These are phyloP conservation scores for Skeletonema tropicum DNA, from an alignment of 108 stramenopile species.

Conservation along the genomic window DNA sequence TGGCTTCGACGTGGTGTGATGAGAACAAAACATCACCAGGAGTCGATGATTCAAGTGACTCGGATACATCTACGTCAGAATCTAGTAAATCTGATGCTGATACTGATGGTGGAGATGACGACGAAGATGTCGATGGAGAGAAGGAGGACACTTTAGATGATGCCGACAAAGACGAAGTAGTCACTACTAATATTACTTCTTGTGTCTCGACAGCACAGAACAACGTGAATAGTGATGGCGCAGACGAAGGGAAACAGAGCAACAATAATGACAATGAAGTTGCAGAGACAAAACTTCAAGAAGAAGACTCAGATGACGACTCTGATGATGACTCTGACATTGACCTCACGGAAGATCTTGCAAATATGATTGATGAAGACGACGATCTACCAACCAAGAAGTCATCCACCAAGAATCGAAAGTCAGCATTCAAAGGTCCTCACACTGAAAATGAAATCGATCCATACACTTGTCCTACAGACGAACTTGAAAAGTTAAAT, in stretches of 20 bases:
- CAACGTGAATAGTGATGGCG: background rate
- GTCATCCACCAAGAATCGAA: background rate
- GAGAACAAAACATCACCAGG: constrained; percentile 15
- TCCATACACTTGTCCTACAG: constrained; percentile 61
- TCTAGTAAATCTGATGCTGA: constrained; percentile 15
- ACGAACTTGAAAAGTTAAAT: constrained; percentile 56
- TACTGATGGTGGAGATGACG: constrained; percentile 12
- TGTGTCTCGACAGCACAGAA: background rate
- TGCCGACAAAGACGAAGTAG: constrained; percentile 1
- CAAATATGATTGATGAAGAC: constrained; percentile 53
- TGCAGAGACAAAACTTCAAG: background rate
- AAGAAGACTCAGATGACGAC: constrained; percentile 29
- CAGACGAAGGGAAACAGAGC: constrained; percentile 4
- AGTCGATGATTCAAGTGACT: background rate
- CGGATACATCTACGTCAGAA: constrained; percentile 1
- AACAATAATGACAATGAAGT: background rate
- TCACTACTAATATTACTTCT: no score
- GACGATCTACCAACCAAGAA: constrained; percentile 14
- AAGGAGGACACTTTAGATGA: constrained; percentile 7
- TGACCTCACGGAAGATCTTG: constrained; percentile 52
- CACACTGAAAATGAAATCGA: constrained; percentile 82
- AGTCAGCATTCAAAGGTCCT: constrained; percentile 24
- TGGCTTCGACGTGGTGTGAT: constrained; percentile 27
- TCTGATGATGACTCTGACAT: constrained; percentile 45
- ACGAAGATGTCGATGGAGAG: constrained; percentile 11